Conservation (phyloP, 2,329 filamentous ascomycete species). For the Penicillium corylophilum region DNA sequence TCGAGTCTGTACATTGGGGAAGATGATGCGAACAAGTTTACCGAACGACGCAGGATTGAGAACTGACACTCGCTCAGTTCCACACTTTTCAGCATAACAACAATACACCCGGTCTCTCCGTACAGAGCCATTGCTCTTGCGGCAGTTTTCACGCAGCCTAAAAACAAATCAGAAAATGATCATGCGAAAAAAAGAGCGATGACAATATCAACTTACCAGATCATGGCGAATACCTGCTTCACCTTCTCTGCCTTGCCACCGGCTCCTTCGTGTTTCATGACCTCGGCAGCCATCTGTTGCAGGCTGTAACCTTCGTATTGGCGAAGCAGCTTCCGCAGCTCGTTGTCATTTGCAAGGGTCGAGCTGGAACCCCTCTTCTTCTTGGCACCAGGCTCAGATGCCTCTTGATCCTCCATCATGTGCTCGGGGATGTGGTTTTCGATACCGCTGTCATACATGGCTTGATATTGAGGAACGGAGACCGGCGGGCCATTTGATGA, state of each 20-base stretch:
- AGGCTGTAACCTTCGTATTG: slow-evolving; percentile 48
- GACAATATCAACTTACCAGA: slow-evolving; percentile 44
- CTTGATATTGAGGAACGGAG: slow-evolving; percentile 37
- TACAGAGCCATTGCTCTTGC: slow-evolving; percentile 63
- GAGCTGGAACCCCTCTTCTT: slow-evolving; percentile 50
- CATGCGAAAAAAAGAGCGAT: not conserved
- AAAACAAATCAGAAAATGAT: slow-evolving; percentile 8
- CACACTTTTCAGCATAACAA: slow-evolving; percentile 90
- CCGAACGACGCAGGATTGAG: slow-evolving; percentile 97
- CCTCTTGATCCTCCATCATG: slow-evolving; percentile 42
- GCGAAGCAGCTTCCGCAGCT: slow-evolving; percentile 47
- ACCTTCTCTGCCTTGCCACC: slow-evolving; percentile 53
- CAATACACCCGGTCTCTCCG: slow-evolving; percentile 92
- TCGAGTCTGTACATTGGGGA: slow-evolving; percentile 89
- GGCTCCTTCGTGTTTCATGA: slow-evolving; percentile 50
- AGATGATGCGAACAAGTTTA: slow-evolving; percentile 93
- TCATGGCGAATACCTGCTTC: slow-evolving; percentile 54
- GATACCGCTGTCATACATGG: slow-evolving; percentile 43
- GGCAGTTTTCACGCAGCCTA: slow-evolving; percentile 50
- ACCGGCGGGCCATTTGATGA: slow-evolving; percentile 34
- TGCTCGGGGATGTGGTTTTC: slow-evolving; percentile 45
- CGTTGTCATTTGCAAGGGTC: slow-evolving; percentile 51
- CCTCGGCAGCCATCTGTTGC: slow-evolving; percentile 50
- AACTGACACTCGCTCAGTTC: slow-evolving; percentile 88
- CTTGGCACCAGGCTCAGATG: slow-evolving; percentile 43